Conservation (phyloP, 1,284 basidiomycete species). For the Ustilago shanxiensis region DNA sequence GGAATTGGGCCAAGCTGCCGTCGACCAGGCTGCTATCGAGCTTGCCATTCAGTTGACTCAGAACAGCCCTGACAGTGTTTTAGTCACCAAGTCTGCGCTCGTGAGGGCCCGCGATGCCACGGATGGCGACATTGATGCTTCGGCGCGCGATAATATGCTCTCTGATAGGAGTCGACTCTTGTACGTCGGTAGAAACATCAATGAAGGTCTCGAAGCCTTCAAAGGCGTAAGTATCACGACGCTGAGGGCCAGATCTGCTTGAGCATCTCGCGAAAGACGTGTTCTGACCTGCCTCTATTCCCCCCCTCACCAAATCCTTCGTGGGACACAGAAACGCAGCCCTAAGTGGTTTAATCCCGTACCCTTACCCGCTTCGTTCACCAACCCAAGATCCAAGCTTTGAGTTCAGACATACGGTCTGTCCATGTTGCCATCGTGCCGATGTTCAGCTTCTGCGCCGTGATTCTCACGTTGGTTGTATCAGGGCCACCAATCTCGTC, state of each 20-base stretch:
- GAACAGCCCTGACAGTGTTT: constrained; percentile 85
- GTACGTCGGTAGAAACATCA: constrained; percentile 81
- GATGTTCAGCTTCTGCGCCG: neutral
- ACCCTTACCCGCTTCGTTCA: constrained; percentile 3
- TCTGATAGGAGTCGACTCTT: constrained; percentile 75
- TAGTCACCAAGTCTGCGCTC: constrained; percentile 77
- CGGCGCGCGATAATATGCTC: constrained; percentile 74
- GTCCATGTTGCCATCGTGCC: neutral
- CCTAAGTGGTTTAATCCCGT: constrained; percentile 54
- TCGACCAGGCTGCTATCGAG: constrained; percentile 76
- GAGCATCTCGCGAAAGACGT: neutral
- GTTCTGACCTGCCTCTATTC: neutral
- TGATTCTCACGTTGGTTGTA: neutral
- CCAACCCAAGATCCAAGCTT: constrained; percentile 21
- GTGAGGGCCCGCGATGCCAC: constrained; percentile 49
- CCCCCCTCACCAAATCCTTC: neutral
- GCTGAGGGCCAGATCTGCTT: neutral
- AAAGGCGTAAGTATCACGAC: constrained; percentile 70
- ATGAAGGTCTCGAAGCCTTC: constrained; percentile 75
- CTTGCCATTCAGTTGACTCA: constrained; percentile 76
- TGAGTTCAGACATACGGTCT: constrained; percentile 1
- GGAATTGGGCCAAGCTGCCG: constrained; percentile 75
- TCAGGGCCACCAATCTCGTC: neutral
- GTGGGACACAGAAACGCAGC: constrained; percentile 41
- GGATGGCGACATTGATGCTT: constrained; percentile 74